Base-by-base conservation (phyloP, 108 stramenopile species). In the Cyclotella cryptica region DNA sequence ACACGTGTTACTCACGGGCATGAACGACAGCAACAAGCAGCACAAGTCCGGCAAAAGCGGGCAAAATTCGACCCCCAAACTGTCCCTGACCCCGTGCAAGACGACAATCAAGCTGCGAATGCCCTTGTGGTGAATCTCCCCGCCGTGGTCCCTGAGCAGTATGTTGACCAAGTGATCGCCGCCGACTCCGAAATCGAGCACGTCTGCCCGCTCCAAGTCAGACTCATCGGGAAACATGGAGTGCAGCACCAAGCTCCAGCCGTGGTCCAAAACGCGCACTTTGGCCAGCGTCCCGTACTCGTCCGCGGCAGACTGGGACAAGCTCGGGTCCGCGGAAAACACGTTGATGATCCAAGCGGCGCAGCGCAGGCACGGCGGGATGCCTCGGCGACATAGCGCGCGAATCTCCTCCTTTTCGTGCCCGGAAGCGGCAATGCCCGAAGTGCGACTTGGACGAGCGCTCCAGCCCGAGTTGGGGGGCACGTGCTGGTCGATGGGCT, bases 261-360 rank as follows among this genome's bases (percentile, higher is more conserved):
- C 77, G 43, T 83, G 77, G 14, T 80, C 89, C 45, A 95, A 73
- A 3, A 81, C 79, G 47, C 83, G 83, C 3, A 85, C 89, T 68
- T 91, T 91, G 49, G 71, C 75, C 17, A 93, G 70, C n/a, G 83
- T 84, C 42, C 78, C 83, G 53, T 57, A 80, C 17, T 80, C 83
- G 15, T 79, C 83, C 42, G 72, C 73, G 11, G 69, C 62, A 10
- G 58, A 43, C 22, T 69, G 53, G 41, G 72, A n/a, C 79, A 66
- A 52, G 51, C 29, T 12, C 0, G 72, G 43, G 39, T 82, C 70
- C 17, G 75, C 78, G 52, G 78, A 42, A 11, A 84, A 73, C 8
- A 75, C 78, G 41, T 75, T 80, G 30, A 75, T 75, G 46, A 80
- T 84, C 83, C 83, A 84, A 13, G 59, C 42, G 29, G 83, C 78